These are phyloP conservation scores for Phytophthora brassicae DNA, from an alignment of 352 stramenopile species.

Conservation along the genomic window DNA sequence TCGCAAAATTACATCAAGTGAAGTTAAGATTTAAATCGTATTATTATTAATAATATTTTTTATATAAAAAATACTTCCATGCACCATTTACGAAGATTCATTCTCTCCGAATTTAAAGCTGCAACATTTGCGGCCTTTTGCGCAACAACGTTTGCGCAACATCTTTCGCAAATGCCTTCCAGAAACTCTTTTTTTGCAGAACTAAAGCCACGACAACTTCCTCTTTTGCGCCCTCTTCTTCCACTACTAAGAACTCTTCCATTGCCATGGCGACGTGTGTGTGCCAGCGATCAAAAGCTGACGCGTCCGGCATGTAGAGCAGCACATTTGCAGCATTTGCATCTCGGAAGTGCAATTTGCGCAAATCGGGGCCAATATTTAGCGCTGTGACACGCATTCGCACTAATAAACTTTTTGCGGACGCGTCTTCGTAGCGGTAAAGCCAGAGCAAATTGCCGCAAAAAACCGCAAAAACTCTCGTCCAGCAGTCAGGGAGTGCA, in stretches of 20 bases:
- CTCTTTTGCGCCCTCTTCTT: slow-evolving; percentile 3
- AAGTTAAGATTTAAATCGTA: too few species aligned
- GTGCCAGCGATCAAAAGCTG: slow-evolving; percentile 28
- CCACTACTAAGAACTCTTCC: background rate
- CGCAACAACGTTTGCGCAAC: slow-evolving; percentile 16
- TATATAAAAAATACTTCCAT: too few species aligned
- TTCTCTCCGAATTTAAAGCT: too few species aligned
- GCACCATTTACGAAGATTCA: too few species aligned
- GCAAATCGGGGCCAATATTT: slow-evolving; percentile 9
- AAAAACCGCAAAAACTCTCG: slow-evolving; percentile 50
- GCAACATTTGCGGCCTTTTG: slow-evolving; percentile 11
- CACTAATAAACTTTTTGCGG: slow-evolving; percentile 34
- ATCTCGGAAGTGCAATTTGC: slow-evolving; percentile 30
- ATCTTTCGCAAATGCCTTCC: slow-evolving; percentile 21
- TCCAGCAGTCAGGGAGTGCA: slow-evolving; percentile 46
- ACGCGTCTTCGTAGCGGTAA: slow-evolving; percentile 47
- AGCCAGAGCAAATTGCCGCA: slow-evolving; percentile 36
- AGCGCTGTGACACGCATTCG: slow-evolving; percentile 27
- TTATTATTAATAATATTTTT: too few species aligned
- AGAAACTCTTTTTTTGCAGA: slow-evolving; percentile 27
- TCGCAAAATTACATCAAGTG: too few species aligned
- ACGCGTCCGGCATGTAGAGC: slow-evolving; percentile 30
- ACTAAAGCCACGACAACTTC: slow-evolving; percentile 1
- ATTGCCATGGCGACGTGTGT: slow-evolving; percentile 23
- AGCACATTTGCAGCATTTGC: slow-evolving; percentile 10